Evolutionary conservation across 2,329 filamentous ascomycete species (phyloP), one percentile per base, ranked within the genome.

Genomic region (Seiridium unicorne): DNA sequence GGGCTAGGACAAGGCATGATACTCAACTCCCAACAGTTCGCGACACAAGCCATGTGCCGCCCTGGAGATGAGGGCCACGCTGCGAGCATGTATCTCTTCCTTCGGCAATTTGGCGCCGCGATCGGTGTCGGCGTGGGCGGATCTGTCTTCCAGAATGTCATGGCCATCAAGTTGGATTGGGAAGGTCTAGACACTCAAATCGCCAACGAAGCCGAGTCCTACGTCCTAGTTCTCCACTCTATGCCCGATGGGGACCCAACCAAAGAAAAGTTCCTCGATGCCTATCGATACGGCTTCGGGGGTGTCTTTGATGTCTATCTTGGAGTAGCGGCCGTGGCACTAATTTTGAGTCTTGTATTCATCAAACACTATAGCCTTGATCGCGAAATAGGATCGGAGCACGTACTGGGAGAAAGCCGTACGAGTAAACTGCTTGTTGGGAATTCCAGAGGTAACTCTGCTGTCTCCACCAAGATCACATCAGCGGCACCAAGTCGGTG

Each of bases 241-340:
- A 13, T 61, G 44, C 44, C 51, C 4, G 51, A 55, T n/a, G 51
- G 44, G 5, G 10, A n/a, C 13, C 35, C 44, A 11, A 11, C 55
- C 4, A 61, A 59, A 34, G 34, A n/a, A 4, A 11, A 38, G 8
- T 59, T 61, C 18, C 34, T 61, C 6, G 51, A 56, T 56, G 78
- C 79, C 9, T 87, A 87, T 66, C 81, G 80, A 3, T 79, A 82
- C 63, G 81, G 81, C 48, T 68, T 87, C 65, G 77, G 74, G 60
- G 79, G 80, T 49, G 80, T 87, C 18, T 86, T 80, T 77, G 77
- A 79, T 42, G 77, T 84, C 38, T 79, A 84, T 69, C 76, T 80
- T 36, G 84, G 73, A 0, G 74, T 87, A 42, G 76, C 78, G 1
- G 81, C 71, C 0, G 69, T 84, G 3, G 81, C 57, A 1, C 40